Conservation (phyloP, 1,284 basidiomycete genomes). For the Anthracocystis walkeri region DNA sequence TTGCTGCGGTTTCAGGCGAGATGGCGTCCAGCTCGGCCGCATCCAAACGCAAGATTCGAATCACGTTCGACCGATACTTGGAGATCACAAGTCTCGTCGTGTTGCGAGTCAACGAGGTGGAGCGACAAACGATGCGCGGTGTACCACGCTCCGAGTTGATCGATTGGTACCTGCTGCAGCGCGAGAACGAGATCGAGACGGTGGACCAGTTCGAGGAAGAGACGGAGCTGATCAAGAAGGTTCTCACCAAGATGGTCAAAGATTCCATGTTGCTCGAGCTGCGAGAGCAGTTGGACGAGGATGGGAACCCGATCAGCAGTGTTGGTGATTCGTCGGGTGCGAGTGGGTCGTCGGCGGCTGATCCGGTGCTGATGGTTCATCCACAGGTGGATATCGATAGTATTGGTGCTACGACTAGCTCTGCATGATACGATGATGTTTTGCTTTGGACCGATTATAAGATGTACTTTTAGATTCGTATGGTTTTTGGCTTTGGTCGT, state of each 20-base stretch:
- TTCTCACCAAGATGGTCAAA: constrained; percentile 89
- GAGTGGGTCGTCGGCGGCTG: constrained; percentile 30
- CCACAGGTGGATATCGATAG: constrained; percentile 64
- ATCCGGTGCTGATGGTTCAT: constrained; percentile 59
- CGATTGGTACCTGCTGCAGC: constrained; percentile 92
- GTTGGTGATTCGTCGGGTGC: constrained; percentile 23
- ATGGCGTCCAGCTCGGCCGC: constrained; percentile 26
- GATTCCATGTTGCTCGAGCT: constrained; percentile 71
- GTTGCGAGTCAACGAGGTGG: constrained; percentile 81
- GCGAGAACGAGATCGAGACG: constrained; percentile 82
- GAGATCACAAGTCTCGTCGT: constrained; percentile 89
- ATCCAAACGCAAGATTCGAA: constrained; percentile 77
- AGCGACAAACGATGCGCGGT: constrained; percentile 81
- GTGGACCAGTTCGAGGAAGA: constrained; percentile 93
- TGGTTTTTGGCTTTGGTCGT: background rate
- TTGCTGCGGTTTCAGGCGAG: constrained; percentile 47
- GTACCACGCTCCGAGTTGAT: constrained; percentile 82
- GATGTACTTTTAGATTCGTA: constrained; percentile 12
- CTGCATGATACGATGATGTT: constrained; percentile 6
- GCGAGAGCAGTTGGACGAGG: constrained; percentile 48
- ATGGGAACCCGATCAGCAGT: constrained; percentile 42
- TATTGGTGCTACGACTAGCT: constrained; percentile 33
- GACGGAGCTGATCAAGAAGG: constrained; percentile 88
- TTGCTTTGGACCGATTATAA: background rate
- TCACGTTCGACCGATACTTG: constrained; percentile 95